Base-by-base conservation (phyloP, 345 rosid species). In the Eutrema heterophyllum region DNA sequence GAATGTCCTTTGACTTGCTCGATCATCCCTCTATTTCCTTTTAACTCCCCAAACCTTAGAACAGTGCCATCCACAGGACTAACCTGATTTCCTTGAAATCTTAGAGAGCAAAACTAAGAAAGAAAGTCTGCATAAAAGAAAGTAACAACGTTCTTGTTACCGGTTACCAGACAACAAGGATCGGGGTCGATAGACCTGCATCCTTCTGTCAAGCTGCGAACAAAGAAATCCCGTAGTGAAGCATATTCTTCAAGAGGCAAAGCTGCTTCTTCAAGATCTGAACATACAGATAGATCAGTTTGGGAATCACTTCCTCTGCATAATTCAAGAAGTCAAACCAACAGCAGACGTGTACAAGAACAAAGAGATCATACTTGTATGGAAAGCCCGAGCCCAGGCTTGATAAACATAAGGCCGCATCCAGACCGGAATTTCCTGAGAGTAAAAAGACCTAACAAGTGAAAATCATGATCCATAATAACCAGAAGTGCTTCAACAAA, bases 1-100 rank as follows among this genome's bases (percentile, higher is more conserved):
- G 97, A 87, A 81, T 82, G 84, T 64, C 97, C 99, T 85, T 95
- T 95, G 41, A 92, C 99, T 85, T 95, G 99, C 82, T 92, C 96
- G 74, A 95, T 90, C 92, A 84, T 87, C 52, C 97, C 92, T 69
- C 97, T 86, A 68, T 80, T 64, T 76, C 83, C 92, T 83, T 83
- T 84, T 72, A 95, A 74, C 85, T 95, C 96, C 41, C 99, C 97
- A 74, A 83, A 82, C 78, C 97, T 83, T 71, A 92, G 78, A 79
- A 95, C 35, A 38, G 85, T 86, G 52, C 97, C 99, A 81, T 95
- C 99, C 72, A 90, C 97, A 61, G 99, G 97, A 78, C 97, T 92
- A 78, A 88, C 87, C 97, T 95, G 84, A 18, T 57, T 12, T 54
- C 4, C 5, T 66, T n/a, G 24, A 51, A 49, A 49, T 15, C 57